These are phyloP conservation scores for Sphagnum fallax DNA, from an alignment of 228 moss, liverwort and hornwort species.

Conservation along the genomic window DNA sequence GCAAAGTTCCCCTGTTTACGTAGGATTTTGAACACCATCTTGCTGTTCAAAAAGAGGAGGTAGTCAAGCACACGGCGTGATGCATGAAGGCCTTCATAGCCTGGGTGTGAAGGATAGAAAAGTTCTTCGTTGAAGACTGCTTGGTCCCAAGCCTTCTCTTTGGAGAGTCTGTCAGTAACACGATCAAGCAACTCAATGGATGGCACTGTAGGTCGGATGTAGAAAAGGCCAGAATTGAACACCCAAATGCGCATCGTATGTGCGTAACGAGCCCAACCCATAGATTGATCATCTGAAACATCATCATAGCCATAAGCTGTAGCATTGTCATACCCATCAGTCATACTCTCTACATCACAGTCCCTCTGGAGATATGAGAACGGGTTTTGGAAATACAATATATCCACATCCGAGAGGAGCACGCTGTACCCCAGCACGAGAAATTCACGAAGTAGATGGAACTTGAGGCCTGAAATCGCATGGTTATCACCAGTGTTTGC, in stretches of 20 bases:
- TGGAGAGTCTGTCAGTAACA: conserved; percentile 67
- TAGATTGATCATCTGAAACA: conserved; percentile 61
- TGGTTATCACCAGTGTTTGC: conserved; percentile 77
- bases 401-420: conserved; percentile 85
- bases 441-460: conserved; percentile 92
- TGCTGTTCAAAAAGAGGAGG: conserved; percentile 83
- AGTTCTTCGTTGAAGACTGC: conserved; percentile 98
- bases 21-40: conserved; percentile 80
- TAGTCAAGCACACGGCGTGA: conserved; percentile 79
- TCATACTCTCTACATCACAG: conserved; percentile 92
- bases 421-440: conserved; percentile 83
- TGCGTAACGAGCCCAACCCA: conserved; percentile 90
- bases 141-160: conserved; percentile 89
- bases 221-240: conserved; percentile 94
- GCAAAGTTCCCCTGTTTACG: conserved; percentile 47
- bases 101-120: conserved; percentile 82
- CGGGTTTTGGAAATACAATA: conserved; percentile 86
- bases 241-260: conserved; percentile 98
- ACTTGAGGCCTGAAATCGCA: conserved; percentile 87
- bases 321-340: conserved; percentile 69
- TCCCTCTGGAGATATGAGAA: conserved; percentile 64
- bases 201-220: conserved; percentile 85
- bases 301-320: conserved; percentile 96
- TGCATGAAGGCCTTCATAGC: conserved; percentile 82
- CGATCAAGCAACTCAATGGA: conserved; percentile 85